phyloP scores from a whole-genome alignment of 306 rosid genomes.

The Prunus campanulata region DNA sequence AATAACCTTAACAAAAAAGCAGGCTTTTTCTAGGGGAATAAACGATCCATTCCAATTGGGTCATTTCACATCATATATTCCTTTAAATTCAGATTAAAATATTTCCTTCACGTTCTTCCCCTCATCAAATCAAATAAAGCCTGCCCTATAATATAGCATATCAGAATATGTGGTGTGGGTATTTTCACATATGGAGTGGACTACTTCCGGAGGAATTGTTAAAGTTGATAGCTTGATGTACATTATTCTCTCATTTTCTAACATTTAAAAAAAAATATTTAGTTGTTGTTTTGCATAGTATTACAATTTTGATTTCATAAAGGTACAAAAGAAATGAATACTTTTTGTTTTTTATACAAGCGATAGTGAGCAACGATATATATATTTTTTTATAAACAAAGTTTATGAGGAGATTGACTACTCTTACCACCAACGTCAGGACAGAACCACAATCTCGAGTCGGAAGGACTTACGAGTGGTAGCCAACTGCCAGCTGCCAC shows the following conservation, averaged over 20 bases:
- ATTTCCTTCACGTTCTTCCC: neutral
- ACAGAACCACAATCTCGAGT: no score
- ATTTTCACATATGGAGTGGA: neutral
- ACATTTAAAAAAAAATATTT: rapidly evolving
- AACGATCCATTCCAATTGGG: neutral
- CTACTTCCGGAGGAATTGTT: no score
- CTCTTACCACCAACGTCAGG: no score
- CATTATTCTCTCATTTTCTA: neutral
- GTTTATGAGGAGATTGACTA: no score
- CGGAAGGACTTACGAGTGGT: rapidly evolving
- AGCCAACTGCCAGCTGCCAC: rapidly evolving
- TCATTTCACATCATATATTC: neutral
- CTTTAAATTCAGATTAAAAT: neutral
- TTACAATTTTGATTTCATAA: no score
- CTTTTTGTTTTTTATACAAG: no score
- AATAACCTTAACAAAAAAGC: neutral
- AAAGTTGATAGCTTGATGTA: no score
- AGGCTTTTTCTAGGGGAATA: neutral
- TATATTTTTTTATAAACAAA: no score
- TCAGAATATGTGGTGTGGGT: neutral
- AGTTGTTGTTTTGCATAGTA: no score
- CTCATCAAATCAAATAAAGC: neutral
- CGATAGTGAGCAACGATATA: no score
- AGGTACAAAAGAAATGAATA: no score
- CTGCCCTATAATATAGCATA: neutral